Evolutionary conservation across 495 filamentous ascomycete genomes (phyloP), one percentile per base, ranked within the genome.

Genomic region (Hypoxylon rickii): DNA sequence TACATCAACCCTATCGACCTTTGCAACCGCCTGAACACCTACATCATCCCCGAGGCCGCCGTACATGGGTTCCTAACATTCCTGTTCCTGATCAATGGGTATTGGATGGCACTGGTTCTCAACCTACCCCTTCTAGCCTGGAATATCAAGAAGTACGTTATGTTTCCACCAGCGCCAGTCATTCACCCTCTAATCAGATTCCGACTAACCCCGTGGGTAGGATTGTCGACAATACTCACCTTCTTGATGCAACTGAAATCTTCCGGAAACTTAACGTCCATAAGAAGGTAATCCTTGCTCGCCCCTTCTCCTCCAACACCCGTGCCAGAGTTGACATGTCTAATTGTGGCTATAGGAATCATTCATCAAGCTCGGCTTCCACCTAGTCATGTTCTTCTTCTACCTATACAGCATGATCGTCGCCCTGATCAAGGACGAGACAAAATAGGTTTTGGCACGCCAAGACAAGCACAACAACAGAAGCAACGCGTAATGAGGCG

Each of bases 1-100:
- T 99, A 99, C 78, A 97, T 99, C 79, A 99, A 99, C 79, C 95
- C 95, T 12, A 97, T 97, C 81, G 95, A 99, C 70, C 92, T 99
- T 60, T 99, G 95, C 88, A 99, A 99, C 86, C 89, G 95, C 63
- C 89, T 99, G 59, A 99, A 99, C 80, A 92, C 92, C 72, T 97
- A 99, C 80, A 99, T 99, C 73, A 86, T 97, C 70, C 95, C 95
- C 70, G 95, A 99, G 83, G 95, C 94, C 64, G 92, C 89, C 59
- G 92, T 99, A 54, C 95, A 99, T 70, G 92, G 85, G 51, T 91
- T 96, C 80, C 78, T 99, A 65, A 97, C 95, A 54, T 83, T 89
- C 71, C 72, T 97, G 47, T 99, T 99, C 79, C 78, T 97, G 44
- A 89, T 99, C 78, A 99, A 97, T 72, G 95, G 95, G 55, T 99